Evolutionary conservation across 805 yeast genomes (phyloP).

Genomic region (Wickerhamiella azymoides): DNA sequence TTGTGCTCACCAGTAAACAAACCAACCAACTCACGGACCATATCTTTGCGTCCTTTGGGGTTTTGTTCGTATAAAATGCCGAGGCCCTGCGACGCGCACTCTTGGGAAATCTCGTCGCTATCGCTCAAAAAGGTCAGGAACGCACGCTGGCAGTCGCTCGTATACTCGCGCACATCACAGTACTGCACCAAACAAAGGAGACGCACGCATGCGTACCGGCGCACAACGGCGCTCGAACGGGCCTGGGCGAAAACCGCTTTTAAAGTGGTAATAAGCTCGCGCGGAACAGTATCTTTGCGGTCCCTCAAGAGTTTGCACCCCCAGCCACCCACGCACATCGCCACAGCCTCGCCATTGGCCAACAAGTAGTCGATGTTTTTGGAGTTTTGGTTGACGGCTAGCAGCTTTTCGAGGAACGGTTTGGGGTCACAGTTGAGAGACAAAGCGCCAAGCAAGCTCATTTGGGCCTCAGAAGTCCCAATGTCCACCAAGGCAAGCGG

Average conservation of each 20-base stretch:
- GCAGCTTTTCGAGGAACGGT: constrained; percentile 33
- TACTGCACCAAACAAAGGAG: constrained; percentile 65
- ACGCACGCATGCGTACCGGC: constrained; percentile 78
- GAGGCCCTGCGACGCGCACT: constrained; percentile 80
- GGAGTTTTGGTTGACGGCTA: constrained; percentile 40
- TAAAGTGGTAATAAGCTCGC: neutral
- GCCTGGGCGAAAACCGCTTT: constrained; percentile 1
- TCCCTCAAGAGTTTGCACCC: constrained; percentile 39
- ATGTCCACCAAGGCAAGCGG: neutral
- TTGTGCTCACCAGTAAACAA: constrained; percentile 51
- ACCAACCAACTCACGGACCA: constrained; percentile 56
- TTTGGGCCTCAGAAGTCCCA: constrained; percentile 39
- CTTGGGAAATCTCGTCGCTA: constrained; percentile 79
- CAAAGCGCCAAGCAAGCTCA: constrained; percentile 41
- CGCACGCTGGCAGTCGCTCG: constrained; percentile 53
- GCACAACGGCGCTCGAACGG: constrained; percentile 32
- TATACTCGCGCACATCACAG: constrained; percentile 35
- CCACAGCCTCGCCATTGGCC: constrained; percentile 71
- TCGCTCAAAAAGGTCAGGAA: constrained; percentile 72
- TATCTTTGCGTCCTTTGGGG: constrained; percentile 47
- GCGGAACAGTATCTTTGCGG: constrained; percentile 28
- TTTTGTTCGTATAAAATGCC: constrained; percentile 72
- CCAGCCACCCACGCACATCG: constrained; percentile 67
- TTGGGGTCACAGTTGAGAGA: constrained; percentile 28
- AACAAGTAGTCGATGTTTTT: constrained; percentile 68